Evolutionary conservation across 106 monocot species (phyloP).

Genomic region (Allium cepa): DNA sequence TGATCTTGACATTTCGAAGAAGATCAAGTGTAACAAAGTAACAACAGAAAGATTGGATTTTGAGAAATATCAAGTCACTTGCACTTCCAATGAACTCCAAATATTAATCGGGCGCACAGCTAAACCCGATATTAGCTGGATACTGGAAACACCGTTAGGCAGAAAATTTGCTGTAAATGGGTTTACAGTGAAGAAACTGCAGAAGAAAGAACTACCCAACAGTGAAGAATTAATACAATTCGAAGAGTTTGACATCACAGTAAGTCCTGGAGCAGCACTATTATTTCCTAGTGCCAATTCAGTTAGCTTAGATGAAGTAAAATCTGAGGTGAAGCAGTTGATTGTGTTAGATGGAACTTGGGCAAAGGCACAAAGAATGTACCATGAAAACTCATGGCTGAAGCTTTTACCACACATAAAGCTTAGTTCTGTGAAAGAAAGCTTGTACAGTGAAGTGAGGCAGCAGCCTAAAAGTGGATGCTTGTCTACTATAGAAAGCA

Average conservation of each 20-base stretch:
- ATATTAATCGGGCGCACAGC: conserved; percentile 37
- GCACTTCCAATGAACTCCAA: conserved; percentile 18
- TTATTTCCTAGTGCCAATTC: conserved; percentile 57
- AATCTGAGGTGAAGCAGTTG: conserved; percentile 72
- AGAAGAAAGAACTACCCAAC: conserved; percentile 25
- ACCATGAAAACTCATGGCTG: conserved; percentile 91
- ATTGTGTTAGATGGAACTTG: conserved; percentile 89
- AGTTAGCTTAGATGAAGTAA: conserved; percentile 20
- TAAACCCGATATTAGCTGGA: conserved; percentile 45
- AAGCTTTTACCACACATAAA: conserved; percentile 68
- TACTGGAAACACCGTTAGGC: conserved; percentile 28
- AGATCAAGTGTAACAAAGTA: not conserved
- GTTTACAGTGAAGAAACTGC: conserved; percentile 47
- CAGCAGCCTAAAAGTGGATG: conserved; percentile 75
- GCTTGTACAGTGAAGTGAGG: conserved; percentile 87
- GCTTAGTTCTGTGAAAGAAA: conserved; percentile 38
- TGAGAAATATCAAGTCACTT: conserved; percentile 28
- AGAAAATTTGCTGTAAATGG: conserved; percentile 32
- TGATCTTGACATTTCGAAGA: not conserved
- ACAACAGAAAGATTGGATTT: conserved; percentile 1
- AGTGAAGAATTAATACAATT: conserved; percentile 25
- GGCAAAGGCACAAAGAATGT: conserved; percentile 83
- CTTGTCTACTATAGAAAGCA: conserved; percentile 91
- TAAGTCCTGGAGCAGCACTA: conserved; percentile 56
- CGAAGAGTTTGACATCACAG: conserved; percentile 49